Evolutionary conservation across 371 early-diverging fungal genomes (phyloP).

Genomic region (Dichotomocladium elegans): DNA sequence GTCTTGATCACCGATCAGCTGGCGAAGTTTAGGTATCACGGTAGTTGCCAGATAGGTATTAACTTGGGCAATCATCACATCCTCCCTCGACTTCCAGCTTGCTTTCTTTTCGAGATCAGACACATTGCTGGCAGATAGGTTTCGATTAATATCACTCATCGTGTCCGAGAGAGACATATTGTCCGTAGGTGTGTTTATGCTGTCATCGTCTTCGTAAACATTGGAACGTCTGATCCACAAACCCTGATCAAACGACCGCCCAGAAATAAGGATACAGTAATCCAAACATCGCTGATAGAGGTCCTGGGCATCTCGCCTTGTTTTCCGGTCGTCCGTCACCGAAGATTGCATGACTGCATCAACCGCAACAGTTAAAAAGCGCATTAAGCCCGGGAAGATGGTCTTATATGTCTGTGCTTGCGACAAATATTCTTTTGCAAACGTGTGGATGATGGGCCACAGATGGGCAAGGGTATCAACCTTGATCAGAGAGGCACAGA

Average conservation of each 20-base stretch:
- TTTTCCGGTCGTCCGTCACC: constrained; percentile 60
- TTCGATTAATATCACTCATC: constrained; percentile 19
- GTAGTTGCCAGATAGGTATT: constrained; percentile 44
- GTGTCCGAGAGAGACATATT: constrained; percentile 13
- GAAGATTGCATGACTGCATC: constrained; percentile 47
- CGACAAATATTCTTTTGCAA: constrained; percentile 63
- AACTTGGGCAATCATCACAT: constrained; percentile 45
- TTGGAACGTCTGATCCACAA: constrained; percentile 62
- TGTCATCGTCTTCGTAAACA: constrained; percentile 30
- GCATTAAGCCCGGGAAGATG: constrained; percentile 48
- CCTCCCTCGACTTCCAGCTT: constrained; percentile 47
- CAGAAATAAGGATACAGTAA: constrained; percentile 72
- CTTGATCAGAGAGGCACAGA: constrained; percentile 42
- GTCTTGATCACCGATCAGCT: constrained; percentile 71
- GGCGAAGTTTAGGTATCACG: constrained; percentile 68
- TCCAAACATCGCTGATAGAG: constrained; percentile 70
- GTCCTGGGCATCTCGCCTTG: constrained; percentile 66
- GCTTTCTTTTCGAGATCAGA: constrained; percentile 47
- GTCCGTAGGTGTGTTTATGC: constrained; percentile 12
- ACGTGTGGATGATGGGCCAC: constrained; percentile 63
- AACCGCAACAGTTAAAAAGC: constrained; percentile 57
- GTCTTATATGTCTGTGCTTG: constrained; percentile 62
- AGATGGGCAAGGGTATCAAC: constrained; percentile 52
- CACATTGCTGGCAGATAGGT: constrained; percentile 36
- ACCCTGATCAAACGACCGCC: constrained; percentile 74